A percentile compares a stretch with the other conserved stretches of the same genome.
phyloP scores from a whole-genome alignment of 2,329 filamentous ascomycete species.

The Orbilia blumenaviensis region DNA sequence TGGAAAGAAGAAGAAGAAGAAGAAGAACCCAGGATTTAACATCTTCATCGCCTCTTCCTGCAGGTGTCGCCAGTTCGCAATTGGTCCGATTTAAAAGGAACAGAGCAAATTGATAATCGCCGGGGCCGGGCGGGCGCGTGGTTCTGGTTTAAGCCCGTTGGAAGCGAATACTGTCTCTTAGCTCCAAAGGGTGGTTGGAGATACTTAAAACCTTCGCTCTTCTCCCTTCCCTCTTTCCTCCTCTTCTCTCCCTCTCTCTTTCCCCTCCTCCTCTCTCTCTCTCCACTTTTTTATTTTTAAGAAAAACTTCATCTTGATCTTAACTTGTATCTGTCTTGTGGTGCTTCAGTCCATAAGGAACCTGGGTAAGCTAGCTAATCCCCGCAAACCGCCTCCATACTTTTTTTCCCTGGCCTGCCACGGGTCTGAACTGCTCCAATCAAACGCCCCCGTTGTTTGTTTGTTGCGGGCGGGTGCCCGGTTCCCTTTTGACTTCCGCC shows the following conservation, averaged over 20 bases:
- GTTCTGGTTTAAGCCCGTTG: slow-evolving; percentile 31
- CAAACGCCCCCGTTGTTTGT: background rate
- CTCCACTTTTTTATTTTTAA: background rate
- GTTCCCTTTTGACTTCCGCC: background rate
- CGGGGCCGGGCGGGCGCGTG: slow-evolving; percentile 27
- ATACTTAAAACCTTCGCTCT: slow-evolving; percentile 31
- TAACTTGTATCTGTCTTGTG: too few species aligned
- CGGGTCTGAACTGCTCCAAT: too few species aligned
- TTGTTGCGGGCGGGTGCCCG: background rate
- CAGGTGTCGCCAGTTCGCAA: too few species aligned
- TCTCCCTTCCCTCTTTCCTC: background rate
- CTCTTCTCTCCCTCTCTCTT: background rate
- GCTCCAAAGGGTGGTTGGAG: slow-evolving; percentile 36
- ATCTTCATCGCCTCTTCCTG: too few species aligned
- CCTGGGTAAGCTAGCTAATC: background rate
- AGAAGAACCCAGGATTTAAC: too few species aligned
- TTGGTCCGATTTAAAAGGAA: too few species aligned
- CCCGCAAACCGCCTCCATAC: slow-evolving; percentile 23
- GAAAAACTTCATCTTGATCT: background rate
- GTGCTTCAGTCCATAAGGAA: background rate
- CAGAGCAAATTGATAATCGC: slow-evolving; percentile 18
- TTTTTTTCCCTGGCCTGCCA: background rate
- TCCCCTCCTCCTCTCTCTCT: background rate
- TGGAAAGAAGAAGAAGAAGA: too few species aligned
- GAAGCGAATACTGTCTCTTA: slow-evolving; percentile 23